Percentiles rank a stretch among this genome's conserved stretches.
Conservation (phyloP, 331 rosid species). For the Pyracantha coccinea region DNA sequence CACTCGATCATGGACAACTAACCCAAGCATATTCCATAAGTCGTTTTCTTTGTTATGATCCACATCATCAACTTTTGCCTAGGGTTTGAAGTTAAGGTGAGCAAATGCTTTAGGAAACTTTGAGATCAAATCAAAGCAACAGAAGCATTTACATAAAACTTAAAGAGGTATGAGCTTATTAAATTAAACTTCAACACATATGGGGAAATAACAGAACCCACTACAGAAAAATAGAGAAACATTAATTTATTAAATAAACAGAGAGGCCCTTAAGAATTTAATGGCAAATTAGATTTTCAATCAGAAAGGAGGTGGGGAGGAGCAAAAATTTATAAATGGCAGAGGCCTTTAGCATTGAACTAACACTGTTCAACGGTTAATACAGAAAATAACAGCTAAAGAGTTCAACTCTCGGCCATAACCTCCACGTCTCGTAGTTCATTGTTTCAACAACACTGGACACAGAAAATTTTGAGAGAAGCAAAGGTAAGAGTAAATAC, state of each 20-base stretch:
- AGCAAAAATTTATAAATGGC: neutral
- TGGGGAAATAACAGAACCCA: neutral
- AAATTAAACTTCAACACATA: neutral
- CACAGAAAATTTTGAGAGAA: constrained; percentile 10
- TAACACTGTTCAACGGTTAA: constrained; percentile 11
- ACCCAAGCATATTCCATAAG: neutral
- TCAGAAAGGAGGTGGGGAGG: neutral
- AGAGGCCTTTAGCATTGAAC: constrained; percentile 13
- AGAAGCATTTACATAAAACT: neutral
- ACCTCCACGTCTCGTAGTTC: constrained; percentile 19
- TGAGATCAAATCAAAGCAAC: neutral
- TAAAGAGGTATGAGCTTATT: neutral
- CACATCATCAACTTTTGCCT: neutral
- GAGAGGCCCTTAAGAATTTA: neutral
- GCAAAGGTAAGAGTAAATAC: constrained; percentile 1
- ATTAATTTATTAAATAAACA: neutral
- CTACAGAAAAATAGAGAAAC: neutral
- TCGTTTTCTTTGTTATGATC: no score
- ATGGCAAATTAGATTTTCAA: neutral
- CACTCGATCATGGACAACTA: neutral
- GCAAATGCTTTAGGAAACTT: neutral
- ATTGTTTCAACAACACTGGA: constrained; percentile 24
- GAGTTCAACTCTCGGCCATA: constrained; percentile 28
- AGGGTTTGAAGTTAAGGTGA: neutral
- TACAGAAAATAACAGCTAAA: constrained; percentile 26